Base-by-base conservation (phyloP, 2,329 filamentous ascomycete species). In the Neofusicoccum cordaticola region DNA sequence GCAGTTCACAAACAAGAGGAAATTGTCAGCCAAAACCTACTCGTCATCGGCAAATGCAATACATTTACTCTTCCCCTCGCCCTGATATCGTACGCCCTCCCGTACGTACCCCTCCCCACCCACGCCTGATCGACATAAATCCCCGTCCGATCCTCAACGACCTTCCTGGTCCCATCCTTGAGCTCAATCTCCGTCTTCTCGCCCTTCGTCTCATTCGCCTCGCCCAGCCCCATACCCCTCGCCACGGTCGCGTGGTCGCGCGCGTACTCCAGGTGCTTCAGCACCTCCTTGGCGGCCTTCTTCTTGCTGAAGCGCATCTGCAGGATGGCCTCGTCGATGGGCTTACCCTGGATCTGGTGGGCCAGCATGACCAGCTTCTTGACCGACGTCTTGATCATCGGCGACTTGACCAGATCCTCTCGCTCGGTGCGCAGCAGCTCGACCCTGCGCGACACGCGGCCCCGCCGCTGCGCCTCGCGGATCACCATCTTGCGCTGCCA, bases 261-360 rank as follows among this genome's bases (percentile, higher is more conserved):
- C 1, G 94, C 93, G 71, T 91, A 85, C 73, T 95, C 87, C 17
- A 99, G 82, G 73, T 95, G 91, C 73, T 87, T 88, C 70, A 86
- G 82, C 34, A 98, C 87, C 72, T 97, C 92, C 69, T 86, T 83
- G 6, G 94, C 91, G 68, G 90, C 90, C 81, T 93, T 94, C 86
- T 99, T 99, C 83, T 92, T 92, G 77, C 90, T 94, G 81, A 94
- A 98, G 64, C 89, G 87, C 92, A 99, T 97, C 83, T 99, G 95
- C 63, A 91, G 80, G 69, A 98, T 91, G 13, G 95, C 95, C 41
- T 99, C 93, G 65, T 96, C 92, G 67, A 99, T 83, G n/a, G 89
- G 89, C 85, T 97, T 98, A 69, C 95, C 95, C 2, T 88, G 85
- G 73, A 99, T 95, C 80, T 98, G 95, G 63, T 90, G 87, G 27